Evolutionary conservation across 108 stramenopile species (phyloP), one percentile per base, ranked within the genome.

Genomic region (Cyclotella kingstonii): DNA sequence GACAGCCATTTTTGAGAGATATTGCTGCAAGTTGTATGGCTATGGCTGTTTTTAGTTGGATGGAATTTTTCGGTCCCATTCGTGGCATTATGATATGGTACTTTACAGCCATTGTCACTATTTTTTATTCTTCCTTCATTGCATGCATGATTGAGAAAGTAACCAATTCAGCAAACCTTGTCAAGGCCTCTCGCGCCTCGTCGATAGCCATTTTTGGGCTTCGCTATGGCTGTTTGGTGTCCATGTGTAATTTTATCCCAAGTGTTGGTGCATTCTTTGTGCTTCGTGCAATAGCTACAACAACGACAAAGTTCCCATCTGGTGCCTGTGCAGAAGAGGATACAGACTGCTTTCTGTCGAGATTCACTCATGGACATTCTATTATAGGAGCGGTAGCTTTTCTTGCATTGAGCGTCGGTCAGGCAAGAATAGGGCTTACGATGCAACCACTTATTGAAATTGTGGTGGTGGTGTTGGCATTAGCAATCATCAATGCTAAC

Each of bases 131-230:
- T 9, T 63, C 75, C 5, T 76, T 68, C 55, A 28, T 76, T 14
- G 57, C 43, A 0, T 2, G 33, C 33, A 68, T 76, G 41, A 46
- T 52, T 14, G 66, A 63, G 29, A 76, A 76, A 43, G 30, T 33
- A 22, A 35, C 34, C 6, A 28, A 28, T 1, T 22, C 72, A 8
- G 46, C 18, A 9, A 15, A 55, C 19, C 0, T 10, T 47, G 39
- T 9, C 47, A 33, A 44, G 44, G 19, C 42, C 4, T 42, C 60
- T 6, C 77, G 76, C 25, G 56, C 65, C 15, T 55, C 46, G 57
- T 30, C 64, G 0, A 58, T 78, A 11, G 72, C 62, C n/a, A 30
- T 62, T 0, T 78, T 78, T 42, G 77, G 77, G 5, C 59, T 78
- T 21, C 50, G 77, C 26, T 78, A 78, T 45, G 77, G 77, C 3